A percentile compares a stretch with the other conserved stretches of the same genome.
phyloP scores from a whole-genome alignment of 176 grass and related monocot genomes.

The Paspalum notatum region DNA sequence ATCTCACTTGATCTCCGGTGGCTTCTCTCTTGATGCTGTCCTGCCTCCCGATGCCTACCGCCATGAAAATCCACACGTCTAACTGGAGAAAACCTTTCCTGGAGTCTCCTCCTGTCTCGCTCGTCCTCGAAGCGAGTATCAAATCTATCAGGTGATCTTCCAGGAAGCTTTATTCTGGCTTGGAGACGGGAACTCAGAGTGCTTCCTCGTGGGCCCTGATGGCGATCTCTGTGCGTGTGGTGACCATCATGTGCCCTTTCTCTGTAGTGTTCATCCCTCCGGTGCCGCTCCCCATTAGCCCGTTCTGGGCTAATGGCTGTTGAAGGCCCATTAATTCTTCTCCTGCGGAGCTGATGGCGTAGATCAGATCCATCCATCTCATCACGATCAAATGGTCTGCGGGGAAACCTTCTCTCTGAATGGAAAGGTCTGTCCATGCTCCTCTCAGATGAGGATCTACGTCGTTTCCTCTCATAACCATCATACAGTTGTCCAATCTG shows the following conservation, averaged over 20 bases:
- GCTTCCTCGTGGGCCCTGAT: constrained; percentile 47
- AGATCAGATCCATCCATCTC: constrained; percentile 81
- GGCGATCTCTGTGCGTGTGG: constrained; percentile 36
- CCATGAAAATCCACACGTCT: constrained; percentile 43
- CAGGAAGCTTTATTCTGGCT: constrained; percentile 90
- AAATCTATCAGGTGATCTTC: constrained; percentile 59
- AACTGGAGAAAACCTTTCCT: constrained; percentile 59
- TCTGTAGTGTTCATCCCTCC: constrained; percentile 56
- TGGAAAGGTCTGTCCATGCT: constrained; percentile 59
- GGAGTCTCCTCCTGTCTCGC: constrained; percentile 55
- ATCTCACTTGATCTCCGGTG: constrained; percentile 50
- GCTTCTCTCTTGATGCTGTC: constrained; percentile 45
- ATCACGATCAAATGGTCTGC: constrained; percentile 37
- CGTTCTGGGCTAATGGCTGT: constrained; percentile 52
- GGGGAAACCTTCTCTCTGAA: constrained; percentile 61
- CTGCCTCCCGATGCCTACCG: constrained; percentile 43
- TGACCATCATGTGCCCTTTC: constrained; percentile 50
- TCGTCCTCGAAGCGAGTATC: constrained; percentile 58
- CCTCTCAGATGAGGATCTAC: constrained; percentile 62
- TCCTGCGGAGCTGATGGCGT: constrained; percentile 73
- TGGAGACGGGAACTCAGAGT: constrained; percentile 63
- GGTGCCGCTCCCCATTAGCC: constrained; percentile 10
- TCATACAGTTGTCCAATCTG: constrained; percentile 44
- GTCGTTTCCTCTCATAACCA: constrained; percentile 68
- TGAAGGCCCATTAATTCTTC: constrained; percentile 59